These are phyloP conservation scores for Tetracladium setigerum DNA, from an alignment of 495 filamentous ascomycete species.

Conservation along the genomic window DNA sequence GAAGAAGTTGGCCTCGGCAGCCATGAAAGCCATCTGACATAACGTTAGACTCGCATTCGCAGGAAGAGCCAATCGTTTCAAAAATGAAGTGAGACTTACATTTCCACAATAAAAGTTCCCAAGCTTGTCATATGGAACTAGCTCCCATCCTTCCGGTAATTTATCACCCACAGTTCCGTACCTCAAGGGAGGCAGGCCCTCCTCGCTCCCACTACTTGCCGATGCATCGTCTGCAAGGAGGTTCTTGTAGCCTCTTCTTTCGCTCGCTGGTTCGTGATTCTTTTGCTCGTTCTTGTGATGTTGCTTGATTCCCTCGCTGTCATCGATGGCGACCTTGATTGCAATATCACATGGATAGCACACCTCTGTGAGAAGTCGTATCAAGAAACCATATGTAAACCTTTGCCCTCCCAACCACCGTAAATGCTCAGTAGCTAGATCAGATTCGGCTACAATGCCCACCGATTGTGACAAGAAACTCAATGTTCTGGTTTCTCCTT, in stretches of 20 bases:
- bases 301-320: conserved; percentile 65
- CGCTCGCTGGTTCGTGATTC: conserved; percentile 23
- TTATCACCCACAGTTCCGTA: conserved; percentile 75
- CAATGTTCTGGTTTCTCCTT: conserved; percentile 60
- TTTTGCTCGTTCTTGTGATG: conserved; percentile 53
- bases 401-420: conserved; percentile 85
- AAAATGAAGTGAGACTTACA: conserved; percentile 28
- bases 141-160: conserved; percentile 67
- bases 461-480: conserved; percentile 90
- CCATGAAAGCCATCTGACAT: conserved; percentile 77
- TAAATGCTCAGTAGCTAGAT: conserved; percentile 82
- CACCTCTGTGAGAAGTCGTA: conserved; percentile 61
- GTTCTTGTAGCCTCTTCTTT: conserved; percentile 17
- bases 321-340: conserved; percentile 69
- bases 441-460: conserved; percentile 83
- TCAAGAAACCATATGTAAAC: conserved; percentile 77
- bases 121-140: conserved; percentile 62
- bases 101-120: conserved; percentile 95
- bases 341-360: conserved; percentile 86
- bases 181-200: conserved; percentile 61
- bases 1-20: conserved; percentile 83
- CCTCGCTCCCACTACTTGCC: conserved; percentile 20
- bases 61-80: neutral
- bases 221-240: conserved; percentile 23
- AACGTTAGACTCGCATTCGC: conserved; percentile 5